Evolutionary conservation across 257 asterid genomes (phyloP).

Genomic region (Solanum dulcamara): DNA sequence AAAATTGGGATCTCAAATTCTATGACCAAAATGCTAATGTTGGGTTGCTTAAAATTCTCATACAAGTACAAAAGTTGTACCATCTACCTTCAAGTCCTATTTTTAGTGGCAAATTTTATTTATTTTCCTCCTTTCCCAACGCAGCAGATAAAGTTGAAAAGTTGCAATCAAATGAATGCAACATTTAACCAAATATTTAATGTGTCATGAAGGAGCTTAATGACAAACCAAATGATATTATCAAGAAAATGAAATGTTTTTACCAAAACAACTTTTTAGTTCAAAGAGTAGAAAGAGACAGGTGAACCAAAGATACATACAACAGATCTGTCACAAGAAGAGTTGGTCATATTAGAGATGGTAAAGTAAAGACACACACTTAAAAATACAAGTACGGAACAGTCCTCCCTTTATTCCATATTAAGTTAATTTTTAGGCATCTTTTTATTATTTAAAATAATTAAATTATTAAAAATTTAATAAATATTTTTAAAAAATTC

Average conservation of each 20-base stretch:
- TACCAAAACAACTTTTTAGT: neutral
- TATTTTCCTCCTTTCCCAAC: neutral
- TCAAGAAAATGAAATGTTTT: neutral
- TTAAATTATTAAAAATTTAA: no score
- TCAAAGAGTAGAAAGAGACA: neutral
- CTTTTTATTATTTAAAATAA: no score
- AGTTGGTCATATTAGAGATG: neutral
- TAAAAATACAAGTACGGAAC: neutral
- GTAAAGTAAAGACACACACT: neutral
- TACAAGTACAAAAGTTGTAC: slow-evolving; percentile 22
- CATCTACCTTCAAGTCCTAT: slow-evolving; percentile 6
- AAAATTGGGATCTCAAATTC: neutral
- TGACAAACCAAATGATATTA: neutral
- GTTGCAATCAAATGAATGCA: slow-evolving; percentile 15
- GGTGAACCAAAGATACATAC: neutral
- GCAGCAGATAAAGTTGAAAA: slow-evolving; percentile 21
- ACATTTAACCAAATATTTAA: neutral
- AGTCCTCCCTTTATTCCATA: no score
- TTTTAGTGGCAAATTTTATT: neutral
- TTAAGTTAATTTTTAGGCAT: no score
- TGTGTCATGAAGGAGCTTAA: neutral
- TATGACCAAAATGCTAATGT: neutral
- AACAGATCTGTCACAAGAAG: neutral
- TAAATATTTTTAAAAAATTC: no score
- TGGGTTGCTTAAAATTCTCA: slow-evolving; percentile 14